A percentile compares a stretch with the other conserved stretches of the same genome.
These are phyloP conservation scores for Teratosphaeria gauchensis DNA, from an alignment of 2,329 filamentous ascomycete species.

Conservation along the genomic window DNA sequence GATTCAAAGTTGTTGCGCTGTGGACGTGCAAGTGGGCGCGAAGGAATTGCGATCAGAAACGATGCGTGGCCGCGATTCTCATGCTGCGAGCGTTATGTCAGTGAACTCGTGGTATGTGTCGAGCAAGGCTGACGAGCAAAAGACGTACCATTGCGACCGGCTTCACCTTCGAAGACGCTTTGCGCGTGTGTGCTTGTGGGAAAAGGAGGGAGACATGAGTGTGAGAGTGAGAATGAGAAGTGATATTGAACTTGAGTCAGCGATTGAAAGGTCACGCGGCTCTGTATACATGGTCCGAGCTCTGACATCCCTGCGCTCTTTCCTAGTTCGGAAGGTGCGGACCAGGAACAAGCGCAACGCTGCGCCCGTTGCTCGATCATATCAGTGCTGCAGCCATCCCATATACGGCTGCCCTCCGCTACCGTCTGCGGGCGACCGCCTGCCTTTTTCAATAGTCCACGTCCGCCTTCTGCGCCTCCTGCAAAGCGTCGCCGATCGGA, in stretches of 20 bases:
- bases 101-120: neutral
- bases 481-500: neutral
- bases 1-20: neutral
- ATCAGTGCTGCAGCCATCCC: neutral
- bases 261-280: neutral
- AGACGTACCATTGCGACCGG: neutral
- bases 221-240: neutral
- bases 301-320: neutral
- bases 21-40: neutral
- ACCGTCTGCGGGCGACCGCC: neutral
- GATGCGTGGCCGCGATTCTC: neutral
- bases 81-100: neutral
- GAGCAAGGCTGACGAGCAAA: neutral
- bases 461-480: slow-evolving; percentile 2
- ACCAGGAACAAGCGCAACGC: neutral
- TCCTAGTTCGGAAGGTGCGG: neutral
- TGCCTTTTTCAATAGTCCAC: neutral
- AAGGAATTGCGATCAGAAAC: neutral
- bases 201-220: neutral
- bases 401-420: neutral
- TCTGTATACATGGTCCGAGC: neutral
- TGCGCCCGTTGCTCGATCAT: neutral
- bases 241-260: neutral
- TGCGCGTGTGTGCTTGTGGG: neutral
- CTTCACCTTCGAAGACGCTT: neutral